Evolutionary conservation across 2,329 filamentous ascomycete genomes (phyloP).

Genomic region (Alternaria sp.): DNA sequence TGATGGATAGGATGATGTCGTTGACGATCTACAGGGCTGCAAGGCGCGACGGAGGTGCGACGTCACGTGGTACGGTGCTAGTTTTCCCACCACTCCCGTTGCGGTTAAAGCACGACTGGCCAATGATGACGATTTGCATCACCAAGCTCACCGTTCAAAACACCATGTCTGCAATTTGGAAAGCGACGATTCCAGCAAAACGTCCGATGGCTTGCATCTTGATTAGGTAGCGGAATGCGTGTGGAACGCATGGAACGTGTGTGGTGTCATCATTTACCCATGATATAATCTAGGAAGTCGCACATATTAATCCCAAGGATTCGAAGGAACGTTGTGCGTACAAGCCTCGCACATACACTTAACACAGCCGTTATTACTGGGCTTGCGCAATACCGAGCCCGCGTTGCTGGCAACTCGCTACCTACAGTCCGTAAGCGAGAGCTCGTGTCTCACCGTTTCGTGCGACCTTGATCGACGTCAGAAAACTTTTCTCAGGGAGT

Average conservation of each 20-base stretch:
- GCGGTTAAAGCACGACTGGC: slow-evolving; percentile 18
- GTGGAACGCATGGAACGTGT: neutral
- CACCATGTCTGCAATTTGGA: slow-evolving; percentile 10
- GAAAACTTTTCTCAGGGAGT: neutral
- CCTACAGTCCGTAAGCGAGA: slow-evolving; percentile 26
- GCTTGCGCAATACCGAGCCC: slow-evolving; percentile 19
- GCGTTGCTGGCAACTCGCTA: slow-evolving; percentile 18
- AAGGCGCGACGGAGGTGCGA: neutral
- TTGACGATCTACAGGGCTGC: slow-evolving; percentile 5
- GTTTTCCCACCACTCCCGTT: slow-evolving; percentile 24
- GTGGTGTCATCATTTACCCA: slow-evolving; percentile 10
- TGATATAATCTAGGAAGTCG: slow-evolving; percentile 5
- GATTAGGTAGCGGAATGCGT: neutral
- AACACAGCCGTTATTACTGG: slow-evolving; percentile 23
- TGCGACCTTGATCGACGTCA: slow-evolving; percentile 15
- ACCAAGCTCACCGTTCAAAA: slow-evolving; percentile 6
- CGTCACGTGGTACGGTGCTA: slow-evolving; percentile 26
- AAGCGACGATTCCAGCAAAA: slow-evolving; percentile 6
- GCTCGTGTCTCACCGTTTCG: slow-evolving; percentile 18
- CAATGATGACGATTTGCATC: slow-evolving; percentile 13
- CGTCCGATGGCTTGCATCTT: slow-evolving; percentile 15
- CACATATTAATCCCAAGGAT: slow-evolving; percentile 7
- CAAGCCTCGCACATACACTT: slow-evolving; percentile 16
- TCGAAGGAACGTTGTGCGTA: slow-evolving; percentile 1
- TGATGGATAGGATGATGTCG: slow-evolving; percentile 11